Evolutionary conservation across 2,329 filamentous ascomycete species (phyloP), one percentile per base, ranked within the genome.

Genomic region (Xylariaceae sp.): DNA sequence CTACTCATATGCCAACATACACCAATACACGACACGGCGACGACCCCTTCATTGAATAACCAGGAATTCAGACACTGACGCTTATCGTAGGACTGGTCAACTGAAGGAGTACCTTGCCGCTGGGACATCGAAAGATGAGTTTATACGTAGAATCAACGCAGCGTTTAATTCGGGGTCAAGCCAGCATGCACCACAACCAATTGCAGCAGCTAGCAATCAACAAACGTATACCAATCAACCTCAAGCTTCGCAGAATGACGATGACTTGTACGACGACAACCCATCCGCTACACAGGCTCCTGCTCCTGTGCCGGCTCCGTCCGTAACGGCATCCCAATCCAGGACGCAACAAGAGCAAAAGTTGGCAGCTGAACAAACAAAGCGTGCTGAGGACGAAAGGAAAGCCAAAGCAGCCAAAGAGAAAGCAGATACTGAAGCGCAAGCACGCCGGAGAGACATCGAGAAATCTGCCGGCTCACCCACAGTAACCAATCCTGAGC

Each of bases 91-190:
- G 57, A 85, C 89, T 63, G 88, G 85, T 8, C 78, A 86, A 47
- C 68, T 95, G 12, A 82, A 85, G 56, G 84, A 91, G 61, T 89
- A 90, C 60, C 73, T 95, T 9, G 72, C 80, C 29, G 68, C 79
- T 1, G 84, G 82, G 8, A 73, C 78, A 8, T 65, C 70, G 12
- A 83, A 78, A 56, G 76, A 84, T 13, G 81, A 87, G 8, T 89
- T 93, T 43, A 61, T 81, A 36, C 70, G 68, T 33, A 71, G 79
- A 18, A 49, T 88, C 3, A 60, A 63, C 12, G 63, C 64, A 41
- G 69, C 69, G 34, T 52, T 76, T 42, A 32, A 13, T 32, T 52
- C 59, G 7, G 12, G 46, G 4, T 13, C 43, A 11, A 40, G 24
- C 19, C 50, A 44, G 39, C n/a, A n/a, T n/a, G n/a, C n/a, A n/a